These are phyloP conservation scores for Solanum gandarillasii DNA, from an alignment of 257 asterid genomes.

Conservation along the genomic window DNA sequence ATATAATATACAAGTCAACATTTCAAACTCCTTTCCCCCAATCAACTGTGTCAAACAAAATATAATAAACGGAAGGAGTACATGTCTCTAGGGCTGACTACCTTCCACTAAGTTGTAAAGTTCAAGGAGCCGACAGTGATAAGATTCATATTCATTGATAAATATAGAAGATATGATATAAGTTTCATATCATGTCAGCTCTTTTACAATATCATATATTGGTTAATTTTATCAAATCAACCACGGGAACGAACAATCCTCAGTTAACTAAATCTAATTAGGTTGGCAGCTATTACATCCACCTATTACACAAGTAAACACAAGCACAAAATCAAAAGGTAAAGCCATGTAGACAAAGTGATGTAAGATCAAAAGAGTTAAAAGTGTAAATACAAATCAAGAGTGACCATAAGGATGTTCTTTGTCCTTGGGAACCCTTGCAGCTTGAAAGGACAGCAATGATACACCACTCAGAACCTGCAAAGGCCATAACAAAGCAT, in stretches of 20 bases:
- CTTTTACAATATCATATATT: background rate
- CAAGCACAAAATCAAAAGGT: background rate
- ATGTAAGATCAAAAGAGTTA: constrained; percentile 27
- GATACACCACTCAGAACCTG: constrained; percentile 97
- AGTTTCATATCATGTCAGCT: background rate
- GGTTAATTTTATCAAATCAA: background rate
- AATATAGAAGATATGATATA: background rate
- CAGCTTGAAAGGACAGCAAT: constrained; percentile 74
- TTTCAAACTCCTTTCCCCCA: background rate
- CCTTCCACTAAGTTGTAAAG: background rate
- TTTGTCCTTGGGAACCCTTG: constrained; percentile 90
- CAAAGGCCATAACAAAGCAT: constrained; percentile 3
- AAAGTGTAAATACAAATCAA: constrained; percentile 66
- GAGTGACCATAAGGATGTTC: constrained; percentile 99
- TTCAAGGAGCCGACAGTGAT: background rate
- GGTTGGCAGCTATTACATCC: background rate
- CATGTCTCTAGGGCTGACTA: background rate
- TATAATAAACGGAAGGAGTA: background rate
- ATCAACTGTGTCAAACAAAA: background rate
- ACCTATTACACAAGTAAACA: background rate
- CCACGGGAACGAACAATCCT: background rate
- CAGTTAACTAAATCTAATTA: background rate
- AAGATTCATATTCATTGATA: background rate
- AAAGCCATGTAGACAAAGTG: constrained; percentile 9
- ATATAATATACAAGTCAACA: background rate